Conservation (phyloP, 352 stramenopile species). For the Globisporangium carolinianum region DNA sequence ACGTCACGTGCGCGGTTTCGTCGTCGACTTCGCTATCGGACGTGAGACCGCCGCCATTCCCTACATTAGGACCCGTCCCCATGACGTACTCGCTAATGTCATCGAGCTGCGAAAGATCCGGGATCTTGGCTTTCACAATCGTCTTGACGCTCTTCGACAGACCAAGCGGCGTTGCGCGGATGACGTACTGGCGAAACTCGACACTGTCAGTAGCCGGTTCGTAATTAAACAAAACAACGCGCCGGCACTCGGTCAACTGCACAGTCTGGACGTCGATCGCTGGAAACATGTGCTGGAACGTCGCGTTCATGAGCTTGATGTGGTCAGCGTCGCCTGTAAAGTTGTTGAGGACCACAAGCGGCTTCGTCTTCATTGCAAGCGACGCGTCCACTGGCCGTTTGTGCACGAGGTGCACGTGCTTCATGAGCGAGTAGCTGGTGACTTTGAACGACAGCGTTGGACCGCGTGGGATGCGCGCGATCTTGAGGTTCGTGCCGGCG, state of each 20-base stretch:
- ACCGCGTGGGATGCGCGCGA: conserved; percentile 90
- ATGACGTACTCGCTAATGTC: conserved; percentile 97
- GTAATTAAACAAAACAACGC: conserved; percentile 97
- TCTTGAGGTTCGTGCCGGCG: conserved; percentile 90
- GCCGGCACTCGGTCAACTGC: conserved; percentile 91
- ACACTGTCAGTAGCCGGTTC: conserved; percentile 90
- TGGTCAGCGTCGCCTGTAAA: conserved; percentile 90
- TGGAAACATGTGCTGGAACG: conserved; percentile 99
- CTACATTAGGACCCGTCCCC: conserved; percentile 53
- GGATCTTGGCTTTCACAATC: conserved; percentile 91
- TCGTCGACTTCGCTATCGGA: conserved; percentile 97
- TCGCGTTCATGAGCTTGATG: conserved; percentile 95
- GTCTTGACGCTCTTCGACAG: conserved; percentile 89
- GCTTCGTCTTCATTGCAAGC: conserved; percentile 83
- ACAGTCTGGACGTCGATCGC: conserved; percentile 97
- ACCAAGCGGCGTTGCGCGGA: conserved; percentile 92
- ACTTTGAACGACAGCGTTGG: conserved; percentile 94
- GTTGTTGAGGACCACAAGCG: conserved; percentile 98
- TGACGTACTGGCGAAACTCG: conserved; percentile 97
- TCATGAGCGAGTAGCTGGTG: conserved; percentile 87
- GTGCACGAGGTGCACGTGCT: conserved; percentile 90
- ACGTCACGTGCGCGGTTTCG: conserved; percentile 86
- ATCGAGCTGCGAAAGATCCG: conserved; percentile 91
- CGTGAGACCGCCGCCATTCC: conserved; percentile 32
- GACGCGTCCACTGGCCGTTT: conserved; percentile 87